Conservation (phyloP, 805 yeast species). For the Candida khao-thaluensis region DNA sequence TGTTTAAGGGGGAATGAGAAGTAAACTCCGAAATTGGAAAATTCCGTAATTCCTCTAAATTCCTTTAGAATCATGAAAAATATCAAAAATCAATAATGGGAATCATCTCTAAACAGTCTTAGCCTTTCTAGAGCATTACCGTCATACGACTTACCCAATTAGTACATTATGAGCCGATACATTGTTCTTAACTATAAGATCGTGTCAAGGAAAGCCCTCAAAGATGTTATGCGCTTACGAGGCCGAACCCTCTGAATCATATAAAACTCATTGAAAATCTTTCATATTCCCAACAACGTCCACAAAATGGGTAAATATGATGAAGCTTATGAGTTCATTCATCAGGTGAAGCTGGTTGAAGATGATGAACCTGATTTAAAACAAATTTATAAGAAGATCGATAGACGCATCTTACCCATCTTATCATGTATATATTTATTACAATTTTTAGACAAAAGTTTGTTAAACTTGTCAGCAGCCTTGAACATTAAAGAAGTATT, state of each 20-base stretch:
- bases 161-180: too few species aligned
- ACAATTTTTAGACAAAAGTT: constrained; percentile 59
- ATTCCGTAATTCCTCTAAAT: too few species aligned
- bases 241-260: not conserved
- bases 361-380: constrained; percentile 10
- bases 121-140: too few species aligned
- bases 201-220: constrained; percentile 6
- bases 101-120: too few species aligned
- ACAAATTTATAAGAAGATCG: constrained; percentile 38
- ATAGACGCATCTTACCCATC: constrained; percentile 46
- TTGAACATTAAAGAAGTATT: constrained; percentile 58
- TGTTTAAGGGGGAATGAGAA: too few species aligned
- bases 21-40: too few species aligned
- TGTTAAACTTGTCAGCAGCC: constrained; percentile 60
- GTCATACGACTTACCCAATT: too few species aligned
- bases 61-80: too few species aligned
- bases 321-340: constrained; percentile 22
- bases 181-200: too few species aligned
- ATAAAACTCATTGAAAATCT: not conserved
- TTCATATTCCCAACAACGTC: not conserved
- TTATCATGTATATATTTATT: constrained; percentile 54
- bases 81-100: too few species aligned
- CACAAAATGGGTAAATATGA: constrained; percentile 17
- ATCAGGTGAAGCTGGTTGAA: constrained; percentile 5
- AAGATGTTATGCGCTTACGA: constrained; percentile 10